Conservation (phyloP, 805 yeast genomes). For the Cyberlindnera lachancei region DNA sequence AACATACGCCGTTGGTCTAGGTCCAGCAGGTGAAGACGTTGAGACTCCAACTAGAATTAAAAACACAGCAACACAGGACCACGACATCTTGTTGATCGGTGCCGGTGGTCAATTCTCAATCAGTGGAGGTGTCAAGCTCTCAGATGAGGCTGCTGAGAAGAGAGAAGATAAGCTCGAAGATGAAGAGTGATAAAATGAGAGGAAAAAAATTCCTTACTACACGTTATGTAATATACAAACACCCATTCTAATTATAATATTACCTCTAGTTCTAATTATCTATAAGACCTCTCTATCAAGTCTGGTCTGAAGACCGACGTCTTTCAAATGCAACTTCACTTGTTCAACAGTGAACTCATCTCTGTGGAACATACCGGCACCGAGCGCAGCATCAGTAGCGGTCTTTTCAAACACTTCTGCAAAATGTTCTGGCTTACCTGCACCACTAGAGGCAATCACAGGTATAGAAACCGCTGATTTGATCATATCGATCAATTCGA, state of each 20-base stretch:
- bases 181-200: constrained; percentile 27
- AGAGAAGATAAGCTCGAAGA: constrained; percentile 45
- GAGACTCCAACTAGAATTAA: constrained; percentile 82
- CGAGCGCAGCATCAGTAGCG: constrained; percentile 90
- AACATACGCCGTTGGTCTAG: constrained; percentile 93
- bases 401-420: constrained; percentile 79
- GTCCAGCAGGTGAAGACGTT: constrained; percentile 80
- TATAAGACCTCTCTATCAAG: constrained; percentile 32
- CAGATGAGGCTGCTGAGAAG: constrained; percentile 33
- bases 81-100: constrained; percentile 65
- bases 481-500: constrained; percentile 74
- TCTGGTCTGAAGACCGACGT: constrained; percentile 66
- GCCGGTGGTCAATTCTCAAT: constrained; percentile 97
- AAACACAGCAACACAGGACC: constrained; percentile 87
- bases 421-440: constrained; percentile 90
- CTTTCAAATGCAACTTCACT: constrained; percentile 62
- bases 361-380: constrained; percentile 98
- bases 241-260: no score
- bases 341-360: constrained; percentile 84
- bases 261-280: constrained; percentile 2
- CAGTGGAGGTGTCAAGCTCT: constrained; percentile 61
- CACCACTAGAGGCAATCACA: constrained; percentile 96
- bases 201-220: neutral
- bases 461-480: constrained; percentile 78
- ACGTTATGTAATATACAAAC: neutral